Percentiles rank a stretch among this genome's conserved stretches.
Evolutionary conservation across 108 stramenopile species (phyloP).

Genomic region (Cyclotella choctawhatcheeana): DNA sequence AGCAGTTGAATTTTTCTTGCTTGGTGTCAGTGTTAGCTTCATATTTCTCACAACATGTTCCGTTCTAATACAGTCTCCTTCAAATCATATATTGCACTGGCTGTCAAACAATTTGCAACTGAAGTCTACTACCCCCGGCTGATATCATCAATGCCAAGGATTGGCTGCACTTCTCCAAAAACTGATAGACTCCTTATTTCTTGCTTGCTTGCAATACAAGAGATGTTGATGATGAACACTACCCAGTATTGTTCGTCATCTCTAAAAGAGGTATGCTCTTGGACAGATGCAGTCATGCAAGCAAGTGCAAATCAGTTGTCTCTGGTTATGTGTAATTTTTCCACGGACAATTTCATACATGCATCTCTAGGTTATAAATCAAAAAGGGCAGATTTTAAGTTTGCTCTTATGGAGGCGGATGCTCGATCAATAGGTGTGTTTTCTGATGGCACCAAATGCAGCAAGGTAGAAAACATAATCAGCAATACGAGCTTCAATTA

Average conservation of each 20-base stretch:
- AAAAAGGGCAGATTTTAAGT: slow-evolving; percentile 12
- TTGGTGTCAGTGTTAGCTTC: too few species aligned
- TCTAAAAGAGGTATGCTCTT: neutral
- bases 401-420: slow-evolving; percentile 15
- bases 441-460: slow-evolving; percentile 13
- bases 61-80: neutral
- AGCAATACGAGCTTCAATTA: slow-evolving; percentile 15
- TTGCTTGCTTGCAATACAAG: slow-evolving; percentile 26
- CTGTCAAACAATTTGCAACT: neutral
- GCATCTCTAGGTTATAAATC: slow-evolving; percentile 11
- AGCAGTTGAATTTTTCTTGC: neutral
- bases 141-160: slow-evolving; percentile 8
- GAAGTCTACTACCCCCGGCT: slow-evolving; percentile 4
- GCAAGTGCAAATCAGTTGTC: neutral
- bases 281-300: slow-evolving; percentile 3
- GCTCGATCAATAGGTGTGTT: neutral
- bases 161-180: neutral
- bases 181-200: slow-evolving; percentile 19
- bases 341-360: slow-evolving; percentile 1
- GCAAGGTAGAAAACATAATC: slow-evolving; percentile 1
- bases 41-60: neutral
- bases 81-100: slow-evolving; percentile 5
- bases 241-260: slow-evolving; percentile 4
- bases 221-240: slow-evolving; percentile 22
- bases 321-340: neutral